Percentiles rank a stretch among this genome's conserved stretches.
Conservation (phyloP, 176 grass and related monocot species). For the Triticum timopheevii region DNA sequence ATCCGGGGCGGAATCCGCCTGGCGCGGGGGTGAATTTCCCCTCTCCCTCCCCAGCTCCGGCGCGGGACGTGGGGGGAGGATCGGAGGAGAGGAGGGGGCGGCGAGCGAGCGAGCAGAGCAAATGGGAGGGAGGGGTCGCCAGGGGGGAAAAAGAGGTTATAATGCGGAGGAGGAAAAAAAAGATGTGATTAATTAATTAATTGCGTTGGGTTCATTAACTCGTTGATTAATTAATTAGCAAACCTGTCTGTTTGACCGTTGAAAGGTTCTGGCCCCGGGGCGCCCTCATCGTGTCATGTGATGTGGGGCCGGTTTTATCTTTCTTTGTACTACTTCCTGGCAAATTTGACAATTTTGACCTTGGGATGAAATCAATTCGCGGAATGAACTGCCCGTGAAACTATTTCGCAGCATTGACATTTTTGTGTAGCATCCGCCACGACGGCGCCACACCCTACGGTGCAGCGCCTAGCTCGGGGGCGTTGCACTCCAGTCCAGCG, state of each 20-base stretch:
- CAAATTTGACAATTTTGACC: too few species aligned
- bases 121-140: not conserved
- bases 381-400: too few species aligned
- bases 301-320: not conserved
- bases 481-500: too few species aligned
- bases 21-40: not conserved
- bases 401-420: too few species aligned
- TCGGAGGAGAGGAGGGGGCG: not conserved
- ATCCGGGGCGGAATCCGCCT: not conserved
- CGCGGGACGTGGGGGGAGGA: conserved; percentile 16
- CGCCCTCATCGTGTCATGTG: not conserved
- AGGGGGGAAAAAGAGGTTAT: not conserved
- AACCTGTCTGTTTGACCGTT: conserved; percentile 41
- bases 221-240: not conserved
- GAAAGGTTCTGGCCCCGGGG: conserved; percentile 26
- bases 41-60: conserved; percentile 19
- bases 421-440: too few species aligned
- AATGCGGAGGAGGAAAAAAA: not conserved
- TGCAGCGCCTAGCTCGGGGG: too few species aligned
- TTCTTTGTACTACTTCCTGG: too few species aligned
- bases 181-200: not conserved
- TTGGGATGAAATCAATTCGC: too few species aligned
- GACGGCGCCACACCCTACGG: too few species aligned
- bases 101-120: not conserved
- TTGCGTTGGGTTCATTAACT: not conserved